A percentile compares a stretch with the other conserved stretches of the same genome.
These are phyloP conservation scores for Neurospora discreta DNA, from an alignment of 495 filamentous ascomycete species.

Conservation along the genomic window DNA sequence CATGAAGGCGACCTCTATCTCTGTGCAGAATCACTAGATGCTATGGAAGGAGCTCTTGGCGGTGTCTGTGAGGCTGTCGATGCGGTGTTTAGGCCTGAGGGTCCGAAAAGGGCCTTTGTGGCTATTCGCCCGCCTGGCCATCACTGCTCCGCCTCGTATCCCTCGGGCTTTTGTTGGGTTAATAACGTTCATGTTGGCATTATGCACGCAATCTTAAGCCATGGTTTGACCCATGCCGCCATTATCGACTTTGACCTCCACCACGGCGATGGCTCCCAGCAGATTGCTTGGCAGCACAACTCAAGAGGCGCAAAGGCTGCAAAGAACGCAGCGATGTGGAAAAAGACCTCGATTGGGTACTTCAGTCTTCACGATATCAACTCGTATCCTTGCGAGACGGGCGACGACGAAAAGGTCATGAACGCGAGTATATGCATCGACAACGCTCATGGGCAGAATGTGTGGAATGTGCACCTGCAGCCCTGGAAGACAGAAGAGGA, in stretches of 20 bases:
- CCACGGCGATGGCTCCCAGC: conserved; percentile 91
- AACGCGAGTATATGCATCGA: conserved; percentile 89
- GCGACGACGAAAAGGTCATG: conserved; percentile 79
- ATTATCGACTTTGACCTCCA: conserved; percentile 97
- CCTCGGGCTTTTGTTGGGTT: conserved; percentile 95
- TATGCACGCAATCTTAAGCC: conserved; percentile 67
- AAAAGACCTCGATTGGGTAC: conserved; percentile 83
- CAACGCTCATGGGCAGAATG: conserved; percentile 77
- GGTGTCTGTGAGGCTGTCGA: conserved; percentile 89
- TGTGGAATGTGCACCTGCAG: conserved; percentile 95
- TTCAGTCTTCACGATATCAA: conserved; percentile 97
- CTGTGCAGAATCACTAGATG: conserved; percentile 70
- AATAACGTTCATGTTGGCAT: conserved; percentile 98
- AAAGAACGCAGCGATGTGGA: conserved; percentile 57
- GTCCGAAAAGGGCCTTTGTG: conserved; percentile 68
- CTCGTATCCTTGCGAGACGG: conserved; percentile 86
- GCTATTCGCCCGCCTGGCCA: conserved; percentile 78
- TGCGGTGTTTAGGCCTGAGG: conserved; percentile 53
- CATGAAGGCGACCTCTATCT: conserved; percentile 86
- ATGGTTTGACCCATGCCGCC: conserved; percentile 85
- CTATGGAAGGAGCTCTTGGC: conserved; percentile 79
- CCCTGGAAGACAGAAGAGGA: conserved; percentile 69
- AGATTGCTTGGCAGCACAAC: conserved; percentile 84
- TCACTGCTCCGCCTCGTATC: conserved; percentile 78
- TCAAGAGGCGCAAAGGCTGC: conserved; percentile 40